Evolutionary conservation across 2,329 filamentous ascomycete genomes (phyloP).

Genomic region (Xylaria sp.): DNA sequence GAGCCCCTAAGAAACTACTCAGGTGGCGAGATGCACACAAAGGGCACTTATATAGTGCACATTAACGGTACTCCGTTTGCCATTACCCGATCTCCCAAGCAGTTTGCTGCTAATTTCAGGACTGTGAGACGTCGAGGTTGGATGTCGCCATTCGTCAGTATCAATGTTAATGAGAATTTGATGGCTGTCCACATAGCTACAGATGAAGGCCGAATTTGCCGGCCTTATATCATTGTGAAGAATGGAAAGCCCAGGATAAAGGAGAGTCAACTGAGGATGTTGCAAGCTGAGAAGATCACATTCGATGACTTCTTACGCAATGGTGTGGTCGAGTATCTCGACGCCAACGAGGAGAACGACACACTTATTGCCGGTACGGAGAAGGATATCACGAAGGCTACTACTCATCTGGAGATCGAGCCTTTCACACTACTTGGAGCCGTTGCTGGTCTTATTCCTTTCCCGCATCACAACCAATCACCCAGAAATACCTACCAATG

Average conservation of each 20-base stretch:
- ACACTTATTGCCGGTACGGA: slow-evolving; percentile 89
- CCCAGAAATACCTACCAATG: slow-evolving; percentile 98
- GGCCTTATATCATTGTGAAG: slow-evolving; percentile 92
- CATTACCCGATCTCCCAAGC: slow-evolving; percentile 76
- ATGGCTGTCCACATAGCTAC: slow-evolving; percentile 91
- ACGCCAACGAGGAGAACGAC: slow-evolving; percentile 98
- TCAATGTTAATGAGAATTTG: slow-evolving; percentile 88
- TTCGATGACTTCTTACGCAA: slow-evolving; percentile 92
- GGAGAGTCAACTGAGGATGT: slow-evolving; percentile 67
- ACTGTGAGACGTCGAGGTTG: slow-evolving; percentile 82
- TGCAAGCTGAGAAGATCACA: slow-evolving; percentile 76
- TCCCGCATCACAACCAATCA: slow-evolving; percentile 98
- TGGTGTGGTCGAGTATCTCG: slow-evolving; percentile 91
- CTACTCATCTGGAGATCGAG: slow-evolving; percentile 95
- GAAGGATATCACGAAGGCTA: slow-evolving; percentile 71
- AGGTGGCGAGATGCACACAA: slow-evolving; percentile 79
- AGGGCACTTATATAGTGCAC: slow-evolving; percentile 83
- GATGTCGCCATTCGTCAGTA: slow-evolving; percentile 93
- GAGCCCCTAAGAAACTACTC: slow-evolving; percentile 64
- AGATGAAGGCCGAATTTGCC: slow-evolving; percentile 93
- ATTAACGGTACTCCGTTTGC: slow-evolving; percentile 94
- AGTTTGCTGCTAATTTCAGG: slow-evolving; percentile 79
- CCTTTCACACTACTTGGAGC: slow-evolving; percentile 95
- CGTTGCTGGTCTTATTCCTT: slow-evolving; percentile 92
- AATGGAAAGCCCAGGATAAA: slow-evolving; percentile 78